phyloP scores from a whole-genome alignment of 371 early-diverging fungal genomes.

The Nosema muscidifuracis region DNA sequence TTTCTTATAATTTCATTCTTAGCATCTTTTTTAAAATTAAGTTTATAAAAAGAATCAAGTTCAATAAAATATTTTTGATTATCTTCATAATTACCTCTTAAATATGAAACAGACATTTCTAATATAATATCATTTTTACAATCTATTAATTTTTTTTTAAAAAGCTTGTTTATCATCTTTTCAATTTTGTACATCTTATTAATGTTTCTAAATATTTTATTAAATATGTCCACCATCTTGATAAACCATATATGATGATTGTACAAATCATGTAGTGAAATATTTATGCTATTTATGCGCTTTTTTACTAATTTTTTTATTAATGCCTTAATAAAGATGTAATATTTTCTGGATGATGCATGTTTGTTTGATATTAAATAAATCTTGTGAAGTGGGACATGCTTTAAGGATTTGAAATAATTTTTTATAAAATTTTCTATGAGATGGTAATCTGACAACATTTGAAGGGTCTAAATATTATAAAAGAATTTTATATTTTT shows the following conservation, averaged over 20 bases:
- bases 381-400: neutral
- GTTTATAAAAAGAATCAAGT: neutral
- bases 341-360: neutral
- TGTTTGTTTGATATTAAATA: neutral
- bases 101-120: neutral
- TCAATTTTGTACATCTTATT: neutral
- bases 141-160: neutral
- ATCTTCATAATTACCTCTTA: neutral
- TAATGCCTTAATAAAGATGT: neutral
- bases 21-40: neutral
- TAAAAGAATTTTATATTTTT: neutral
- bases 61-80: neutral
- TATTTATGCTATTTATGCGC: neutral
- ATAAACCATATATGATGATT: neutral
- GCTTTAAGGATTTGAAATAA: neutral
- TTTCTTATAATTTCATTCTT: neutral
- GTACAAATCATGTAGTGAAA: neutral
- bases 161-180: neutral
- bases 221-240: neutral
- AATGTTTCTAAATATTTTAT: neutral
- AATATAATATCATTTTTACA: neutral
- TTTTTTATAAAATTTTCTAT: neutral
- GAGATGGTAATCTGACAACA: neutral
- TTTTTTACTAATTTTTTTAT: neutral
- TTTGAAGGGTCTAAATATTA: neutral